Conservation (phyloP, 2,329 filamentous ascomycete species). For the Xylariaceae sp. region DNA sequence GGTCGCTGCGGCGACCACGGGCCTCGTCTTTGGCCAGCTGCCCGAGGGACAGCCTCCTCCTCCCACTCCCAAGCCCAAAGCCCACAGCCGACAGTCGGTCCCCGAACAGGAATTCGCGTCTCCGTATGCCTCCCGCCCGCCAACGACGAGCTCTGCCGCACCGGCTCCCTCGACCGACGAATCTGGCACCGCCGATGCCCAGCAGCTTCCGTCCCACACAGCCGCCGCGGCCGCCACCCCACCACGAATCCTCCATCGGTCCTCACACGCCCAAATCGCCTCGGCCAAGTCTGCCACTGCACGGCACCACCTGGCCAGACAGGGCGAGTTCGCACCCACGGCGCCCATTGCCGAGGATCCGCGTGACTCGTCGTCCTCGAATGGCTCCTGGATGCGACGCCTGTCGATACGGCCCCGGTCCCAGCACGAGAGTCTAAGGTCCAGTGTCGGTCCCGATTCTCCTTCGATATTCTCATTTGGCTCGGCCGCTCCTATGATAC, state of each 20-base stretch:
- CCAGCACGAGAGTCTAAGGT: constrained; percentile 56
- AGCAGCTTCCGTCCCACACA: constrained; percentile 11
- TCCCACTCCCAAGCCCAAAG: constrained; percentile 23
- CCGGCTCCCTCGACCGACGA: constrained; percentile 24
- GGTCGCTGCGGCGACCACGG: constrained; percentile 51
- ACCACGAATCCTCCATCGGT: constrained; percentile 21
- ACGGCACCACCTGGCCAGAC: constrained; percentile 35
- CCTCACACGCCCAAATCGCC: constrained; percentile 29
- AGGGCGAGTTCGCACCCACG: constrained; percentile 13
- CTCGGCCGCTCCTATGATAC: constrained; percentile 58
- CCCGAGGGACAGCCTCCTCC: constrained; percentile 30
- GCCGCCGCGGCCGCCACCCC: constrained; percentile 10
- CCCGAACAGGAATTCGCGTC: constrained; percentile 28
- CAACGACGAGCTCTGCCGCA: constrained; percentile 32
- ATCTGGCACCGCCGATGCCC: constrained; percentile 28
- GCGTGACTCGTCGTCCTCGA: constrained; percentile 53
- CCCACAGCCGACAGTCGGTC: constrained; percentile 23
- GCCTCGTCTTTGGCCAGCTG: constrained; percentile 51
- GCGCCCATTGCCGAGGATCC: constrained; percentile 33
- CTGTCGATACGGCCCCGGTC: constrained; percentile 59
- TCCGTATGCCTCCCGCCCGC: constrained; percentile 31
- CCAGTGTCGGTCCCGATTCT: constrained; percentile 58
- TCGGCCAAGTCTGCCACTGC: constrained; percentile 31
- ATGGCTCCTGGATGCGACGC: constrained; percentile 64
- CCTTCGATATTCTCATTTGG: constrained; percentile 60